phyloP scores from a whole-genome alignment of 78 protist species.

The Dictyostelium purpureum region DNA sequence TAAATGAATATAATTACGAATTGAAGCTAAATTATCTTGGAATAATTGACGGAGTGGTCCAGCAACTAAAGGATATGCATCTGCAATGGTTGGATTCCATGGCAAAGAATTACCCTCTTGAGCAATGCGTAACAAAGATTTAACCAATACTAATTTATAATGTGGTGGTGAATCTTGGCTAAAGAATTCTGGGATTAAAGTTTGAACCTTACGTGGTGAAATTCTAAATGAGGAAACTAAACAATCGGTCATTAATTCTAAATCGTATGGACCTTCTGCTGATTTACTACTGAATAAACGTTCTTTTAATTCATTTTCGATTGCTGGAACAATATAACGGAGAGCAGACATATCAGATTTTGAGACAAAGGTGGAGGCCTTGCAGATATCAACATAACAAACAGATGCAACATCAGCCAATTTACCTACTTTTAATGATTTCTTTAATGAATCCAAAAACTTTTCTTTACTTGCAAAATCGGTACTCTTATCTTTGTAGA shows the following conservation, averaged over 20 bases:
- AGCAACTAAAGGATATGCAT: conserved; percentile 31
- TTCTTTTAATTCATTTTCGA: conserved; percentile 53
- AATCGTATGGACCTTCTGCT: conserved; percentile 60
- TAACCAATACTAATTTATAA: conserved; percentile 61
- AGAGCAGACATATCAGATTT: conserved; percentile 78
- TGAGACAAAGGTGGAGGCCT: conserved; percentile 81
- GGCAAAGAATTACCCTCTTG: conserved; percentile 22
- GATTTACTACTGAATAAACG: conserved; percentile 32
- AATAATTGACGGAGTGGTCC: conserved; percentile 36
- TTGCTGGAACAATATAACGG: conserved; percentile 77
- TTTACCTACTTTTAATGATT: conserved; percentile 34
- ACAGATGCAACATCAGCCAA: conserved; percentile 67
- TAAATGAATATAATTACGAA: neutral
- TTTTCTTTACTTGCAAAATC: conserved; percentile 13
- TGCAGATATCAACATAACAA: conserved; percentile 82
- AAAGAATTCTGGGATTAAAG: neutral
- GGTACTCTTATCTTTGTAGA: conserved; percentile 27
- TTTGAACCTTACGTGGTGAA: conserved; percentile 21
- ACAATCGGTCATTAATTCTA: conserved; percentile 53
- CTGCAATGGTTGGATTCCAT: conserved; percentile 71
- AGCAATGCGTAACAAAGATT: conserved; percentile 39
- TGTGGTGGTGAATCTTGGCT: conserved; percentile 29
- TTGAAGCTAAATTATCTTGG: conserved; percentile 13
- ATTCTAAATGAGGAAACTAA: conserved; percentile 26
- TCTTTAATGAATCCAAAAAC: conserved; percentile 54